Base-by-base conservation (phyloP, 2,329 filamentous ascomycete genomes). In the Celoporthe dispersa region DNA sequence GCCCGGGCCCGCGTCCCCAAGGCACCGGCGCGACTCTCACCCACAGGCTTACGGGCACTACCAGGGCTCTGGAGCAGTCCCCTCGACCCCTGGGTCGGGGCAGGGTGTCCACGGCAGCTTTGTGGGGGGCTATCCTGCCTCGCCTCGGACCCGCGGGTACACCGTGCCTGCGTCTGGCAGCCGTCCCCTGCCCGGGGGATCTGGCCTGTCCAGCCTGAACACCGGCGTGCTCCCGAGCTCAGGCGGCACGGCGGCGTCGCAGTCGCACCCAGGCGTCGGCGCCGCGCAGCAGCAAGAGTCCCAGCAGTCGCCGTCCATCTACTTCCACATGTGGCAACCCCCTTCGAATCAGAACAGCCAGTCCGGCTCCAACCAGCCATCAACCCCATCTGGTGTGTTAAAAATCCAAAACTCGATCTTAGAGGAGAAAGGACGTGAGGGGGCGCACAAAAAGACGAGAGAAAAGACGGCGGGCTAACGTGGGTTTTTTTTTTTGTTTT, bases 291-390 rank as follows among this genome's bases (percentile, higher is more conserved):
- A 90, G 75, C 87, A 91, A 74, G 88, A 90, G 62, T 81, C 88
- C 60, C 84, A 90, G 73, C 86, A 89, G 25, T 93, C 92, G 55
- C 90, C 91, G 0, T 92, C 91, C 31, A 92, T 97, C 63, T 96
- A 93, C 80, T 97, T 97, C 79, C 93, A 97, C 77, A 93, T 97
- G 78, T 97, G 94, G 94, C 92, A 95, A 71, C 94, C 94, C 61
- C 94, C 94, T 19, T 87, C 85, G 31, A 87, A 89, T 73, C 87
- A 92, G 80, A 84, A 85, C 73, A 85, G 87, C 71, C 82, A 85
- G 69, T 72, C 76, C 73, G 82, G 84, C 78, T 84, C 87, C 69
- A 88, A 89, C 76, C 90, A 92, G 78, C 91, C 92, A 71, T 88
- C 87, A 76, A 92, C 91, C 72, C 91, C 92, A 77, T 91, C 92